These are phyloP conservation scores for Coniferiporia weirii DNA, from an alignment of 1,284 basidiomycete genomes.

Conservation along the genomic window DNA sequence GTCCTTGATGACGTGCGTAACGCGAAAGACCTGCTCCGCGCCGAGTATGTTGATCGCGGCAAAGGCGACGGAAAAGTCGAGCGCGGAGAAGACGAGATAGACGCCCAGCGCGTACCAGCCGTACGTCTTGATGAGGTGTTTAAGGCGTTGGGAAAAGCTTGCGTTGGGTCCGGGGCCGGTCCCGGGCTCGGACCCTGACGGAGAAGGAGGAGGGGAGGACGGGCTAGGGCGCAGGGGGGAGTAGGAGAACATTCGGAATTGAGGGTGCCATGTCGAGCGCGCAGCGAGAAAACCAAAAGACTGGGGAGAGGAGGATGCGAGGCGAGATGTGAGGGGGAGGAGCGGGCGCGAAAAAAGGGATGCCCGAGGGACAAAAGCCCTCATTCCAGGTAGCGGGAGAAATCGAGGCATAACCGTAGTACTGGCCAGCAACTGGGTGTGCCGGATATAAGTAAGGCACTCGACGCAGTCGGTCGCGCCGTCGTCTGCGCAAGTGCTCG, in stretches of 20 bases:
- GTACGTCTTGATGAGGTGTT: constrained; percentile 84
- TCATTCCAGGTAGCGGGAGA: constrained; percentile 20
- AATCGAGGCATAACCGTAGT: neutral
- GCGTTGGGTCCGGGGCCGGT: constrained; percentile 38
- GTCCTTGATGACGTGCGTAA: constrained; percentile 57
- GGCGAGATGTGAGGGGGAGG: constrained; percentile 32
- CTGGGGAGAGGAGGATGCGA: constrained; percentile 19
- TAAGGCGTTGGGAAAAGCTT: constrained; percentile 69
- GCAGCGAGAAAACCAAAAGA: constrained; percentile 1
- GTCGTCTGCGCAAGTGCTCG: neutral
- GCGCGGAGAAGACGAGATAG: constrained; percentile 63
- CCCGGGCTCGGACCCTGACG: constrained; percentile 22
- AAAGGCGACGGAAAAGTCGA: constrained; percentile 84
- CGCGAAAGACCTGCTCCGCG: constrained; percentile 79
- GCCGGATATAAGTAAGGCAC: neutral
- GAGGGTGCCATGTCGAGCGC: constrained; percentile 18
- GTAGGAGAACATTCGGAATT: constrained; percentile 13
- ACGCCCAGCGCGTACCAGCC: constrained; percentile 91
- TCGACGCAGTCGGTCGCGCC: too few relatives aligned
- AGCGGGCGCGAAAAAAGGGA: constrained; percentile 32
- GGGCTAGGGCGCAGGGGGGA: constrained; percentile 2
- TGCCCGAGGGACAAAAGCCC: constrained; percentile 30
- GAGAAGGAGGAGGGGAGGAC: neutral
- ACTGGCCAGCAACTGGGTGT: neutral
- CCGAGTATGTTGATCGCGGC: constrained; percentile 83